phyloP scores from a whole-genome alignment of 345 rosid genomes.

The Xanthoceras sorbifolium region DNA sequence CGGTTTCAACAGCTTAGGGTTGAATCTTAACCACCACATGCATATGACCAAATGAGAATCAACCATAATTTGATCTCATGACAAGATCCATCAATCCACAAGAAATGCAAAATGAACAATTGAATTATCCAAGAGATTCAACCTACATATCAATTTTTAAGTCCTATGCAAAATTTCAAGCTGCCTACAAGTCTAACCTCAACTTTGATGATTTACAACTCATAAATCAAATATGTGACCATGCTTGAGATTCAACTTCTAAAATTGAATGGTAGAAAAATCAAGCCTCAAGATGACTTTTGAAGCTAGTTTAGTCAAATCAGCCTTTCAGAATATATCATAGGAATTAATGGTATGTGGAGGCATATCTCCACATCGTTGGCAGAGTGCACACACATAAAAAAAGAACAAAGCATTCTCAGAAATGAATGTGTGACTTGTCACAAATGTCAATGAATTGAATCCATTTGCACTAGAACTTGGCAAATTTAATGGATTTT shows the following conservation, averaged over 20 bases:
- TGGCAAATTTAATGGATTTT: neutral
- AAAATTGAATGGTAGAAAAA: neutral
- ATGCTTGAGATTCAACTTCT: neutral
- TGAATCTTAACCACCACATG: neutral
- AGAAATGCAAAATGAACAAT: neutral
- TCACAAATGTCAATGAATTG: neutral
- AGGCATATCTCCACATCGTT: neutral
- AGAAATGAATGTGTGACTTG: neutral
- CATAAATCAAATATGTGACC: neutral
- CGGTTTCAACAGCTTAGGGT: neutral
- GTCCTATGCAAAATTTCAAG: neutral
- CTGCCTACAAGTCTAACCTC: neutral
- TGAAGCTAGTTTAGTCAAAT: neutral
- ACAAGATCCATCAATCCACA: neutral
- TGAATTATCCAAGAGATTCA: neutral
- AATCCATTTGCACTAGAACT: neutral
- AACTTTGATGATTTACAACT: neutral
- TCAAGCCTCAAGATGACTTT: neutral
- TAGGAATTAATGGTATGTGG: neutral
- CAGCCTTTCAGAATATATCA: neutral
- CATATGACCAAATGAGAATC: neutral
- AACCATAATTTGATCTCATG: neutral
- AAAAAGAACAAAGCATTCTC: neutral
- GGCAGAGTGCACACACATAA: too few relatives aligned
- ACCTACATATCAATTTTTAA: neutral